Percentiles rank a stretch among this genome's conserved stretches.
Evolutionary conservation across 179 eudicot species (phyloP).

Genomic region (Carnegiea gigantea): DNA sequence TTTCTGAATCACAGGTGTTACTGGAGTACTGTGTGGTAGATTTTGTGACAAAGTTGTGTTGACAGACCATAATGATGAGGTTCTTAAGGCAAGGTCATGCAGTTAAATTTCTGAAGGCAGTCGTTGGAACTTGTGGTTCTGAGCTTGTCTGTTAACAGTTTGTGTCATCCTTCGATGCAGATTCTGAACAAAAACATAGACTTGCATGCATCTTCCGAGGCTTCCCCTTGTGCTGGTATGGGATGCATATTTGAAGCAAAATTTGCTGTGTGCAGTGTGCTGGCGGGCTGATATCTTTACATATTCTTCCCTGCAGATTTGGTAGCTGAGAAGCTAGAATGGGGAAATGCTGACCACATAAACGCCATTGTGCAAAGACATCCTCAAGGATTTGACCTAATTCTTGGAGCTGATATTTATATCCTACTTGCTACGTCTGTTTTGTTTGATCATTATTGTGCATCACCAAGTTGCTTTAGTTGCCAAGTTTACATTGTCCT

Average conservation of each 20-base stretch:
- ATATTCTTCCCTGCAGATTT: conserved; percentile 39
- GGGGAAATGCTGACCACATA: conserved; percentile 75
- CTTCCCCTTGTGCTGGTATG: conserved; percentile 51
- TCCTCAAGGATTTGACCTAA: conserved; percentile 75
- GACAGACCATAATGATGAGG: conserved; percentile 91
- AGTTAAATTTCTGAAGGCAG: neutral
- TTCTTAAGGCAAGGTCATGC: conserved; percentile 74
- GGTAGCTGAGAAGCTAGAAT: conserved; percentile 73
- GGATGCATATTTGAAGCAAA: conserved; percentile 18
- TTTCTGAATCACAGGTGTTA: conserved; percentile 52
- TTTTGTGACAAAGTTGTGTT: conserved; percentile 67
- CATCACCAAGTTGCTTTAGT: neutral
- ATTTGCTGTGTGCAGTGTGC: conserved; percentile 14
- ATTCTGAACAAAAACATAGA: conserved; percentile 73
- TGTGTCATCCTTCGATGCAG: conserved; percentile 38
- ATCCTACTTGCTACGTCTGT: conserved; percentile 40
- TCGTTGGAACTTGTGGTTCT: neutral
- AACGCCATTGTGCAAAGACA: conserved; percentile 47
- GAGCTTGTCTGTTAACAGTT: conserved; percentile 11
- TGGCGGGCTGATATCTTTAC: conserved; percentile 11
- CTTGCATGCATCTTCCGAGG: conserved; percentile 52
- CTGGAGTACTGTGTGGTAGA: conserved; percentile 82
- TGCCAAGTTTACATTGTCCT: neutral
- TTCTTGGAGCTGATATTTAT: conserved; percentile 99
- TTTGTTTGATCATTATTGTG: neutral